Evolutionary conservation across 1,139 yeast genomes (phyloP).

Genomic region (Suzukiozyma palmioleophila): DNA sequence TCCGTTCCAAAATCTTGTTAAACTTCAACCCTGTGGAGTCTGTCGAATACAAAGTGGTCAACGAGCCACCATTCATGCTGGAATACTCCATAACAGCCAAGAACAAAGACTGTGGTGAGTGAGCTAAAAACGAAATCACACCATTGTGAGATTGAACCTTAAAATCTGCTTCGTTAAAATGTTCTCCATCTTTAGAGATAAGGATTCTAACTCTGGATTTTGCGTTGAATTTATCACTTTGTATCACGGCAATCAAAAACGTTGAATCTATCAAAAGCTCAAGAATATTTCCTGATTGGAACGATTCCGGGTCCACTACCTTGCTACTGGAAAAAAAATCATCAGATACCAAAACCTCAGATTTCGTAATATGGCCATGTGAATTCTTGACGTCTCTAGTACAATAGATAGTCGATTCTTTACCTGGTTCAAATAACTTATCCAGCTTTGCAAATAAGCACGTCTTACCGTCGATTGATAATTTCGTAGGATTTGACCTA

Average conservation of each 20-base stretch:
- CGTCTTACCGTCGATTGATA: constrained; percentile 28
- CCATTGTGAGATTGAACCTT: constrained; percentile 42
- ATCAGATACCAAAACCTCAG: constrained; percentile 41
- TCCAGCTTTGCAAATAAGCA: constrained; percentile 54
- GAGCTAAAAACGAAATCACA: constrained; percentile 48
- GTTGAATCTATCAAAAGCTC: constrained; percentile 47
- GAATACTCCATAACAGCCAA: constrained; percentile 41
- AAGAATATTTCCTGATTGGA: constrained; percentile 38
- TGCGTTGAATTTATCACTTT: constrained; percentile 42
- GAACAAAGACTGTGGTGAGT: constrained; percentile 54
- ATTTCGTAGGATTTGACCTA: constrained; percentile 31
- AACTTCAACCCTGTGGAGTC: constrained; percentile 63
- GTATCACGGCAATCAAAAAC: constrained; percentile 51
- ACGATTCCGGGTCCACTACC: constrained; percentile 16
- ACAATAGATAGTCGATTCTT: constrained; percentile 43
- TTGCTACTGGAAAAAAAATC: constrained; percentile 48
- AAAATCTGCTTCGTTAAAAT: constrained; percentile 51
- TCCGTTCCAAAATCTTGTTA: constrained; percentile 40
- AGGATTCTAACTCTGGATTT: constrained; percentile 43
- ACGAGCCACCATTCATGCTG: constrained; percentile 12
- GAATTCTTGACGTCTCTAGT: constrained; percentile 38
- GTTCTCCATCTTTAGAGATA: constrained; percentile 55
- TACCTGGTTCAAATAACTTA: constrained; percentile 32
- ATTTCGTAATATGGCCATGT: constrained; percentile 39
- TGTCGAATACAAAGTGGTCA: constrained; percentile 49